Base-by-base conservation (phyloP, 345 rosid species). In the Anacardium occidentale region DNA sequence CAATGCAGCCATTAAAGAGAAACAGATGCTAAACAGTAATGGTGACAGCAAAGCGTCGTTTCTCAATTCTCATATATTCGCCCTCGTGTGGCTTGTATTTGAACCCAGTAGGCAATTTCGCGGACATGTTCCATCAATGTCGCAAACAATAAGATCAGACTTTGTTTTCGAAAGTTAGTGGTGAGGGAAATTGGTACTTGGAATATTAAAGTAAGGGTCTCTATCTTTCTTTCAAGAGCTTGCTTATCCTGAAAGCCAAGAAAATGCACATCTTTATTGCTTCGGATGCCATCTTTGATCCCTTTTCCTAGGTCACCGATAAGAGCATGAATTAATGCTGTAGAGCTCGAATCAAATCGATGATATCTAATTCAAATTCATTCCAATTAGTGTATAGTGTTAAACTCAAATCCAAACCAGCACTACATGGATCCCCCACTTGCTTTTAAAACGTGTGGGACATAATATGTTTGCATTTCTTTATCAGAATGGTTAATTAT, bases 221-320 rank as follows among this genome's bases (percentile, higher is more conserved):
- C 62, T 12, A 67, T 71, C 76, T 40, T 21, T 71, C 76, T 40
- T 21, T 61, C 18, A 18, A 20, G 67, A 42, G 45, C 14, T 62
- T 37, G 61, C 76, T 66, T 74, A 78, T 78, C 82, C 73, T 67
- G 42, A 64, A 69, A 68, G 66, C 44, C 12, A 20, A 65, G 34
- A 12, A 20, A 61, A 20, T 13, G 45, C 9, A 11, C n/a, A 29
- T 47, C 40, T 47, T 20, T 53, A 56, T 58, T 26, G 69, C 75
- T 26, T 40, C 18, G 71, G 57, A 71, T 66, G 70, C 78, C 56
- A 66, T 61, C 78, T 62, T 70, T 54, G 47, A 71, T 69, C 66
- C 58, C 63, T 60, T 44, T 56, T 21, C 42, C 8, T 37, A 6
- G 1, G 9, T 1, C 9, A 21, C 58, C 57, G 76, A 70, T 9